Evolutionary conservation across 257 asterid species (phyloP), one percentile per base, ranked within the genome.

Genomic region (Osmanthus fragrans): DNA sequence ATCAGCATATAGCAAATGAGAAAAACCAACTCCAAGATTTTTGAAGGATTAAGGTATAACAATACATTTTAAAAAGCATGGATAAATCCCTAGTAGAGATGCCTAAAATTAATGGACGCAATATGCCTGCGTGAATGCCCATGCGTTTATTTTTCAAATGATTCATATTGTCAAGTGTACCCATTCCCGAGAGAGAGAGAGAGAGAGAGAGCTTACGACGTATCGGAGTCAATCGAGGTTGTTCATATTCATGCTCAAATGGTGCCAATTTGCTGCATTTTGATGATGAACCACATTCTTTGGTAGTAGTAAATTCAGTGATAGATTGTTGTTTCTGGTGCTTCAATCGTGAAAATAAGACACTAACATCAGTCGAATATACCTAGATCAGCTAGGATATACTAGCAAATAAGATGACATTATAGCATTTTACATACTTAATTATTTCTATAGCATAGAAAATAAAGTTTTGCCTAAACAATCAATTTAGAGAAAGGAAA

Each of bases 231-330:
- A 84, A 75, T 87, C 88, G 86, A 58, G 91, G 92, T 69, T 80
- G 93, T 73, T 87, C 86, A 30, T 82, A 81, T 54, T 84, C 82
- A 51, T 83, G 54, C 9, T 87, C 88, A 25, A 82, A 69, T 13
- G 89, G 76, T 71, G 80, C 81, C 73, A 83, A 86, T 72, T 85
- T 86, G 82, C 60, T 88, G 85, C 72, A 51, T 82, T 78, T 87
- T 19, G 97, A 88, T 37, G 93, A 86, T 6, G 97, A 92, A 23
- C 89, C 90, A 72, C 76, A 56, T 51, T 86, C 94, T 79, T 71
- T 87, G 33, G 42, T 65, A 27, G 73, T 75, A 74, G 82, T 84
- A 9, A 25, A 25, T 72, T 81, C 90, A 9, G 7, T n/a, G 10
- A 70, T 39, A 19, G 84, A 79, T 63, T 81, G 92, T 74, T 87